Evolutionary conservation across 495 filamentous ascomycete species (phyloP), one percentile per base, ranked within the genome.

Genomic region (Acidiella bohemica): DNA sequence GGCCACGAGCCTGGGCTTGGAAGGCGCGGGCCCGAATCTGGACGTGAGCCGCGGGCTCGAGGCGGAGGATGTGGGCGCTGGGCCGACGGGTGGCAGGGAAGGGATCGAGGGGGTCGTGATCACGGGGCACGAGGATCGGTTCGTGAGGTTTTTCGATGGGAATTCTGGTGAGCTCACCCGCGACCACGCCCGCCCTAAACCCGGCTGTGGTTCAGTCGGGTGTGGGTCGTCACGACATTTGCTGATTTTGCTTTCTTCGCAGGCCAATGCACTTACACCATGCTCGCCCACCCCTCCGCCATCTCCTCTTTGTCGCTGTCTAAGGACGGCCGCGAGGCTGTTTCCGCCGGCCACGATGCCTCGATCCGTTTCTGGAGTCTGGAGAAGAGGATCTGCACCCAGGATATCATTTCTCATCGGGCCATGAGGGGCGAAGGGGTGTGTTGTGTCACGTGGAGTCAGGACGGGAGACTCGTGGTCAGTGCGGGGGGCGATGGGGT

Each of bases 231-330:
- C 12, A 23, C 18, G 7, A 23, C n/a, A 23, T 23, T 14, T 22
- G 32, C 7, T 30, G 30, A 17, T 18, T 7, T 7, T n/a, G 13
- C 16, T 32, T 12, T 37, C 23, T 27, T 27, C 17, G 24, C 51
- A 97, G 90, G 90, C 47, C 92, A 96, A 90, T 94, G 86, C 65
- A 94, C 92, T 12, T 97, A 96, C 60, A 87, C 78, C 49, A 96
- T 97, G 90, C 76, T 95, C 41, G 90, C 90, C 2, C 90, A 97
- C 56, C 84, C 88, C 2, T 78, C 85, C 3, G 76, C 90, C 27
- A 94, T 96, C 51, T 86, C 90, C 11, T 75, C 82, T 10, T 73
- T 97, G 12, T 86, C 82, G 0, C 72, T 97, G 21, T 90, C 81
- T 43, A 88, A 90, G 9, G 86, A 94, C 53, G 87, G 87, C 20